Evolutionary conservation across 2,329 filamentous ascomycete species (phyloP).

Genomic region (Penicillium sp.): DNA sequence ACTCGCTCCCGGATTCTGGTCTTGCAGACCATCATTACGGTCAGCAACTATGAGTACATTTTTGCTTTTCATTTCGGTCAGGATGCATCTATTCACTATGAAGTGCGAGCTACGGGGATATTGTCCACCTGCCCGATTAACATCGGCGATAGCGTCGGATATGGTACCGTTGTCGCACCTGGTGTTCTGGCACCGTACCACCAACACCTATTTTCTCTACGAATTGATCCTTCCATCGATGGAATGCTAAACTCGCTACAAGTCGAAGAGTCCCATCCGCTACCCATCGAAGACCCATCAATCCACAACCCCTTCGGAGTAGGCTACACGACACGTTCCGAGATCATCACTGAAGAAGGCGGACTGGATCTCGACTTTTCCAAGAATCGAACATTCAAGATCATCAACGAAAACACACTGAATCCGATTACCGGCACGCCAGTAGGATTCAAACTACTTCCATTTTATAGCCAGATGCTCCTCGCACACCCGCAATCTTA

Average conservation of each 20-base stretch:
- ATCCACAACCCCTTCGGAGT: constrained; percentile 52
- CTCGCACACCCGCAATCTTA: constrained; percentile 52
- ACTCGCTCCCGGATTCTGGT: constrained; percentile 36
- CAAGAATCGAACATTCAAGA: constrained; percentile 55
- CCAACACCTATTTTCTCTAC: constrained; percentile 47
- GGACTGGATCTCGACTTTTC: constrained; percentile 44
- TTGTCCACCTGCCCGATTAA: constrained; percentile 43
- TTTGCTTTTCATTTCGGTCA: constrained; percentile 47
- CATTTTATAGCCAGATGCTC: constrained; percentile 57
- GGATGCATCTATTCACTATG: constrained; percentile 43
- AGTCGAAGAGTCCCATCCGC: constrained; percentile 57
- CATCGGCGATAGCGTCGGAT: constrained; percentile 34
- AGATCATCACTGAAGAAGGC: constrained; percentile 44
- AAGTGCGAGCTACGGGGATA: constrained; percentile 50
- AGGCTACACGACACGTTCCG: constrained; percentile 50
- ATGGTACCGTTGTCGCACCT: constrained; percentile 42
- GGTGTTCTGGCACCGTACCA: constrained; percentile 48
- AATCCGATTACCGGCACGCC: constrained; percentile 55
- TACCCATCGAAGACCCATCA: constrained; percentile 50
- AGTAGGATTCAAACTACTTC: constrained; percentile 56
- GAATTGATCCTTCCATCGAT: constrained; percentile 47
- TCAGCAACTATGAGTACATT: constrained; percentile 48
- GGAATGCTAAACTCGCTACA: constrained; percentile 49
- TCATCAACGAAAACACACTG: constrained; percentile 52
- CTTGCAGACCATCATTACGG: constrained; percentile 44